phyloP scores from a whole-genome alignment of 2,329 filamentous ascomycete genomes.

The Monosporascus sp. region DNA sequence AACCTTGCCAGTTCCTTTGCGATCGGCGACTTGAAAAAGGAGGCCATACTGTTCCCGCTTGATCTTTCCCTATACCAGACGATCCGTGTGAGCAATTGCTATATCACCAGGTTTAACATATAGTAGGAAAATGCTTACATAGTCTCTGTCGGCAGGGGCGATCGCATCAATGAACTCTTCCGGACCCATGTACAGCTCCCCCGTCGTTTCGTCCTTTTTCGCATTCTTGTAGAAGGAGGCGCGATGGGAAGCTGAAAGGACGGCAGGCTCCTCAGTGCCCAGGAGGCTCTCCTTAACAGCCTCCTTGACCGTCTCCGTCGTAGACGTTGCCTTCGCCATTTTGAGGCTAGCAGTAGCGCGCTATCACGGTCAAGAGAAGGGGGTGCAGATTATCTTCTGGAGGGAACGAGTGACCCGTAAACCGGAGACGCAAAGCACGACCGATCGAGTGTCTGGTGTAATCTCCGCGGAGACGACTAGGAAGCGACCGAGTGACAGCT shows the following conservation, averaged over 20 bases:
- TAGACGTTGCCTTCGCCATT: slow-evolving; percentile 41
- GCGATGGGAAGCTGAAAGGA: slow-evolving; percentile 70
- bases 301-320: slow-evolving; percentile 65
- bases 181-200: slow-evolving; percentile 73
- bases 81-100: slow-evolving; percentile 4
- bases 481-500: not conserved
- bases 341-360: slow-evolving; percentile 7
- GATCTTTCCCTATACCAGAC: slow-evolving; percentile 77
- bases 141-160: slow-evolving; percentile 82
- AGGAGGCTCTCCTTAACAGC: slow-evolving; percentile 76
- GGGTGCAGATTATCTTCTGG: not conserved
- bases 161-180: slow-evolving; percentile 90
- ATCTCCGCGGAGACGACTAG: not conserved
- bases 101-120: not conserved
- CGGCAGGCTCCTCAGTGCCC: slow-evolving; percentile 51
- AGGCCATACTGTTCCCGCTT: slow-evolving; percentile 92
- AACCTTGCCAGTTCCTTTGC: slow-evolving; percentile 66
- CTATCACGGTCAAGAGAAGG: not conserved
- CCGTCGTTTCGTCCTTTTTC: slow-evolving; percentile 65
- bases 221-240: slow-evolving; percentile 73
- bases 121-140: slow-evolving; percentile 55
- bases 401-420: not conserved
- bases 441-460: not conserved
- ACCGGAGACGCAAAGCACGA: not conserved
- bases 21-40: slow-evolving; percentile 87